A percentile compares a stretch with the other conserved stretches of the same genome.
phyloP scores from a whole-genome alignment of 805 yeast genomes.

The Yamadazyma insecticola region DNA sequence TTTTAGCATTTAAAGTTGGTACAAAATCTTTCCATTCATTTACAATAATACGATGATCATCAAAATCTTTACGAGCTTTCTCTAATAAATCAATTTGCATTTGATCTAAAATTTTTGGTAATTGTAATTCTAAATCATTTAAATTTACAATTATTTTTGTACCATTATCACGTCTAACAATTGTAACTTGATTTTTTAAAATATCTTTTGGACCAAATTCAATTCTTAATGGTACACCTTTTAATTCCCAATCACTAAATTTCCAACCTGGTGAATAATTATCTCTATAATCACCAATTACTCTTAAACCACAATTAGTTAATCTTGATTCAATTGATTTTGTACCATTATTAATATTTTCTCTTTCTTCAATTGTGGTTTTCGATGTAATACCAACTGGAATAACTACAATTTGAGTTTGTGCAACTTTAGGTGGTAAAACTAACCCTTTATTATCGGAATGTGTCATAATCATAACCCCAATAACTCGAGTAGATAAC shows the following conservation, averaged over 20 bases:
- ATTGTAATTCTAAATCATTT: constrained; percentile 49
- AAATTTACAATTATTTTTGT: constrained; percentile 66
- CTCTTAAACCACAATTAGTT: constrained; percentile 62
- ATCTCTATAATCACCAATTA: constrained; percentile 82
- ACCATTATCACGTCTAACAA: constrained; percentile 90
- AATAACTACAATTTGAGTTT: constrained; percentile 83
- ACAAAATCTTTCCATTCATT: constrained; percentile 89
- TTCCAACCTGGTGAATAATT: constrained; percentile 99
- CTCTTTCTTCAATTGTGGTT: constrained; percentile 72
- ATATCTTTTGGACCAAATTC: constrained; percentile 97
- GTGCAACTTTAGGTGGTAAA: constrained; percentile 95
- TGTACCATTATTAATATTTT: constrained; percentile 66
- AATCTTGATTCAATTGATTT: constrained; percentile 62
- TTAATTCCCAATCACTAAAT: constrained; percentile 94
- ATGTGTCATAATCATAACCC: constrained; percentile 99
- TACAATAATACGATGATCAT: constrained; percentile 76
- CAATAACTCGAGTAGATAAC: constrained; percentile 94
- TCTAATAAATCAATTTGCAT: constrained; percentile 72
- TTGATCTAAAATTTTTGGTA: constrained; percentile 75
- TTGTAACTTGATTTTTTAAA: constrained; percentile 71
- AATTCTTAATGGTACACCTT: constrained; percentile 89
- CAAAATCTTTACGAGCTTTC: constrained; percentile 79
- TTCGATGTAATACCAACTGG: constrained; percentile 94
- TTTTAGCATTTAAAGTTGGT: constrained; percentile 85
- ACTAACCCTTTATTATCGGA: constrained; percentile 98